Evolutionary conservation across 225 moss, liverwort and hornwort species (phyloP).

Genomic region (Sphagnum contortum): DNA sequence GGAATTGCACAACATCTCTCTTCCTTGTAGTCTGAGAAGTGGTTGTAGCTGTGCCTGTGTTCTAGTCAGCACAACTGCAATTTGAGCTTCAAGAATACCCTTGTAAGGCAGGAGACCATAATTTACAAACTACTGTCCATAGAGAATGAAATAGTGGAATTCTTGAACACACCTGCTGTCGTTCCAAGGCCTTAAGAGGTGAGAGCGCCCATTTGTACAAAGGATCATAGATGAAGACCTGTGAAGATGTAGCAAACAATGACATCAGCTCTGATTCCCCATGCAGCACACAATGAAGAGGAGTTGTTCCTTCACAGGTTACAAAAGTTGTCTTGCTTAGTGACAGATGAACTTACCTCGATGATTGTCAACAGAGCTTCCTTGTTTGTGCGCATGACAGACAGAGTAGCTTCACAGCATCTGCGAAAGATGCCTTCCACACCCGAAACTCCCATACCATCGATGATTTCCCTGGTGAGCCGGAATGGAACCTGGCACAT

Average conservation of each 20-base stretch:
- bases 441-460: conserved; percentile 97
- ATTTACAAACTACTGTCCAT: background rate
- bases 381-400: conserved; percentile 89
- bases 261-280: background rate
- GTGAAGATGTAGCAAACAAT: conserved; percentile 1
- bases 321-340: too few species aligned
- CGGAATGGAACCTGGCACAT: conserved; percentile 77
- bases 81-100: too few species aligned
- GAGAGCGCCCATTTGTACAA: conserved; percentile 97
- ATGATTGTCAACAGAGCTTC: conserved; percentile 91
- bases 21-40: too few species aligned
- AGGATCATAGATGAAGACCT: conserved; percentile 99
- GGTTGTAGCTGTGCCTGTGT: too few species aligned
- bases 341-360: conserved; percentile 38
- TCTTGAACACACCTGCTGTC: conserved; percentile 58
- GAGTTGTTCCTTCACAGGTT: too few species aligned
- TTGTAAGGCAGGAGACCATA: background rate
- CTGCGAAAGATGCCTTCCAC: conserved; percentile 92
- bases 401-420: conserved; percentile 94
- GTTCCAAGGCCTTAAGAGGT: conserved; percentile 86
- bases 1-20: too few species aligned
- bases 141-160: background rate
- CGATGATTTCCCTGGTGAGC: conserved; percentile 86
- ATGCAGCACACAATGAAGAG: background rate
- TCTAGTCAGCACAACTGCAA: too few species aligned